Evolutionary conservation across 2,329 filamentous ascomycete genomes (phyloP).

Genomic region (Colletotrichum zoysiae): DNA sequence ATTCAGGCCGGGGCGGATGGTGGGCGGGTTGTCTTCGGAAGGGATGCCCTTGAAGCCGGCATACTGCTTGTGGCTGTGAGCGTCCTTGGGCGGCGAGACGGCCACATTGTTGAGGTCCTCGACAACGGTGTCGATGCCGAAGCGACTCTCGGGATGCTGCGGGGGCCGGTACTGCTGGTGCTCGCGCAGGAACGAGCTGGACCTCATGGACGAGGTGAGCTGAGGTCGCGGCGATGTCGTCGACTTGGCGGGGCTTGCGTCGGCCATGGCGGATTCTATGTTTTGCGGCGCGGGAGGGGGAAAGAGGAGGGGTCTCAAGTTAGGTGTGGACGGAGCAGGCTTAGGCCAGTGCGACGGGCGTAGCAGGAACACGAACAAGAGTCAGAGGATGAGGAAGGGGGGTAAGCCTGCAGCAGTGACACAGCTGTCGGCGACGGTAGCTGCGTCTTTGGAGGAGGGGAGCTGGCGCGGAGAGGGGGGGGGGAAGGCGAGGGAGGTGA

Average conservation of each 20-base stretch:
- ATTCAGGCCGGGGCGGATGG: slow-evolving; percentile 71
- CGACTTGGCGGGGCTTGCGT: slow-evolving; percentile 48
- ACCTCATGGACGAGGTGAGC: slow-evolving; percentile 65
- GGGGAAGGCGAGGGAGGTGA: neutral
- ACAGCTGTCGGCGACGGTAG: slow-evolving; percentile 16
- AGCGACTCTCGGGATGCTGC: slow-evolving; percentile 65
- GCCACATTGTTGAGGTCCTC: slow-evolving; percentile 62
- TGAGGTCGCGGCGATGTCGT: slow-evolving; percentile 58
- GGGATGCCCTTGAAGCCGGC: slow-evolving; percentile 71
- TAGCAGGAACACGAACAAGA: neutral
- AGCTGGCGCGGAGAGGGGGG: neutral
- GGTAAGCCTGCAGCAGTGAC: slow-evolving; percentile 7
- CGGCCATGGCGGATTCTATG: slow-evolving; percentile 48
- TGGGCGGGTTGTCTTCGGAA: slow-evolving; percentile 69
- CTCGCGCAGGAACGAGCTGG: slow-evolving; percentile 72
- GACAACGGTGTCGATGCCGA: slow-evolving; percentile 75
- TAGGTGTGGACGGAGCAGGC: slow-evolving; percentile 4
- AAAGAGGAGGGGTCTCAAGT: neutral
- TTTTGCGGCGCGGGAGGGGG: slow-evolving; percentile 9
- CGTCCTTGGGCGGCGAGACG: slow-evolving; percentile 50
- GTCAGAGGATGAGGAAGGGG: slow-evolving; percentile 10
- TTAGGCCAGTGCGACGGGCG: neutral
- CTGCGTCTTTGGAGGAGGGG: slow-evolving; percentile 6
- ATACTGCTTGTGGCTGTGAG: slow-evolving; percentile 50
- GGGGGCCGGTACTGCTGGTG: slow-evolving; percentile 74